These are phyloP conservation scores for Lophiostoma macrostomum DNA, from an alignment of 495 filamentous ascomycete genomes.

Conservation along the genomic window DNA sequence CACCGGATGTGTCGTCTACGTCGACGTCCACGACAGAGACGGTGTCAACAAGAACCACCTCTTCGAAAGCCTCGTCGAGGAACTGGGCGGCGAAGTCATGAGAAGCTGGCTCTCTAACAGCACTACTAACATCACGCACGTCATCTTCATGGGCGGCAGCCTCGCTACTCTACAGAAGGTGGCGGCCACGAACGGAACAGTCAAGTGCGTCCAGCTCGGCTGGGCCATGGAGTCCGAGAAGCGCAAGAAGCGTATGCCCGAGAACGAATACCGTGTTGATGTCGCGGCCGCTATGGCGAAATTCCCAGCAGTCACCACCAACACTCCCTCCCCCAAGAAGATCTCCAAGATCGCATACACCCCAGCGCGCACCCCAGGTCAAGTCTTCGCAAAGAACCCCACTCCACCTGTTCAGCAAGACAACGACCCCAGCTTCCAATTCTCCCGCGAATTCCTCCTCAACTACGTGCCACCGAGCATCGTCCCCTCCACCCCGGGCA, in stretches of 20 bases:
- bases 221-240: slow-evolving; percentile 34
- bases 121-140: slow-evolving; percentile 85
- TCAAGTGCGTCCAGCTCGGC: slow-evolving; percentile 42
- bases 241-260: slow-evolving; percentile 20
- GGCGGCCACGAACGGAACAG: slow-evolving; percentile 65
- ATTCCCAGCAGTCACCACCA: neutral
- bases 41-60: slow-evolving; percentile 71
- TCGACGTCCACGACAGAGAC: slow-evolving; percentile 84
- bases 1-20: slow-evolving; percentile 73
- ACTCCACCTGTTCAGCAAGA: neutral
- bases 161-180: slow-evolving; percentile 86
- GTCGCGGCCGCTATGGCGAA: neutral
- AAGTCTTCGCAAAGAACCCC: too few relatives aligned
- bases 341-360: neutral
- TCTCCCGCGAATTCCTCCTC: neutral
- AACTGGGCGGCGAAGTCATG: slow-evolving; percentile 83
- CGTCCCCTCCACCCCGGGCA: slow-evolving; percentile 2
- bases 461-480: neutral
- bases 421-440: too few relatives aligned
- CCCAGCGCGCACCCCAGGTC: neutral
- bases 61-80: slow-evolving; percentile 74
- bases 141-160: slow-evolving; percentile 92
- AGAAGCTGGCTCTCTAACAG: slow-evolving; percentile 67
- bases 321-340: neutral
- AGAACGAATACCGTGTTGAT: slow-evolving; percentile 27